Percentiles rank a stretch among this genome's conserved stretches.
These are phyloP conservation scores for Calycina herbarum DNA, from an alignment of 2,329 filamentous ascomycete species.

Conservation along the genomic window DNA sequence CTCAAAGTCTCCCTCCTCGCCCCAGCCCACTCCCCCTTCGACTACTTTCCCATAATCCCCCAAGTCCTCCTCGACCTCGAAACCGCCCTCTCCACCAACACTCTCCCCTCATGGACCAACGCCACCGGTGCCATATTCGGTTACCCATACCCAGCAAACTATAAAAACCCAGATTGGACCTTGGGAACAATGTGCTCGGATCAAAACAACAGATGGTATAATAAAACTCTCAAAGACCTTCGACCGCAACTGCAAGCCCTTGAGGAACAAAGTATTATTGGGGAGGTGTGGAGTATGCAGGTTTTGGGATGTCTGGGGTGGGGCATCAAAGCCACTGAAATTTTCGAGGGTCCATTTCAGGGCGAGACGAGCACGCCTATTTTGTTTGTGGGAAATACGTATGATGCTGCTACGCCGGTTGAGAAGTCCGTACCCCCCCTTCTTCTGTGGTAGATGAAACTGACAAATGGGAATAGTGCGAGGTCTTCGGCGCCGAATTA, in stretches of 20 bases:
- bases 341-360: neutral
- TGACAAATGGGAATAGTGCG: neutral
- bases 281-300: conserved; percentile 9
- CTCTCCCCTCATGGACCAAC: neutral
- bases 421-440: neutral
- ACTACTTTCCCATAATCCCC: neutral
- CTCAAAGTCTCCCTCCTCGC: neutral
- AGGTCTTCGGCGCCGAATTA: neutral
- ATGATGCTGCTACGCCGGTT: conserved; percentile 11
- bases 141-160: neutral
- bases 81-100: neutral
- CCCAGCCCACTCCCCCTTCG: neutral
- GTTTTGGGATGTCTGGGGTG: conserved; percentile 10
- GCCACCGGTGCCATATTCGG: neutral
- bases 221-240: neutral
- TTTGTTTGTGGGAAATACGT: conserved; percentile 11
- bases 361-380: neutral
- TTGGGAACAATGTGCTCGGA: conserved; percentile 10
- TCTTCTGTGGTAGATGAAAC: neutral
- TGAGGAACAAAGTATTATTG: conserved; percentile 12
- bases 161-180: conserved; percentile 10
- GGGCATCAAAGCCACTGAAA: conserved; percentile 5
- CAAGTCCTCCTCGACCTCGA: neutral
- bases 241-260: neutral
- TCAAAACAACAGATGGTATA: conserved; percentile 14